Evolutionary conservation across 768 basidiomycete genomes (phyloP).

Genomic region (Gautieria morchelliformis): DNA sequence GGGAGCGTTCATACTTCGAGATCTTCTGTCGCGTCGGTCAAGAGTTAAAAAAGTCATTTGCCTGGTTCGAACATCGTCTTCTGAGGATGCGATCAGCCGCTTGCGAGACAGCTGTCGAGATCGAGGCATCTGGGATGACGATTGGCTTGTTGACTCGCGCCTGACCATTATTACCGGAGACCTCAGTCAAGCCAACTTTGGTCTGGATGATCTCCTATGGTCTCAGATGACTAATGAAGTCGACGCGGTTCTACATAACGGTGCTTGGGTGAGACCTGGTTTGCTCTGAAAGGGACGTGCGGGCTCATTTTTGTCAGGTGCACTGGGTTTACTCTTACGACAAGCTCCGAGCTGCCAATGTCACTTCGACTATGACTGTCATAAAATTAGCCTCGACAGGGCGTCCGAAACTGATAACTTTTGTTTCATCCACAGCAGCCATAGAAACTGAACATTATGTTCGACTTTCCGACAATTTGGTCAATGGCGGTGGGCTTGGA

Average conservation of each 20-base stretch:
- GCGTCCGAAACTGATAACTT: constrained; percentile 74
- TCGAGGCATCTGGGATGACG: constrained; percentile 81
- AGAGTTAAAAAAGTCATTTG: constrained; percentile 83
- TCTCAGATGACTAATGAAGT: constrained; percentile 53
- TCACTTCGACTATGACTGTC: constrained; percentile 80
- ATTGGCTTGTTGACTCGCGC: constrained; percentile 59
- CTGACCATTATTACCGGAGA: constrained; percentile 83
- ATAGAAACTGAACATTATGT: constrained; percentile 90
- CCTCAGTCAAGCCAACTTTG: constrained; percentile 65
- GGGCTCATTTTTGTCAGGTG: constrained; percentile 41
- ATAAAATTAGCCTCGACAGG: constrained; percentile 66
- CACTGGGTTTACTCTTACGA: constrained; percentile 99
- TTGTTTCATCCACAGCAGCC: constrained; percentile 93
- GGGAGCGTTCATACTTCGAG: constrained; percentile 82
- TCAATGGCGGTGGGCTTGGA: constrained; percentile 33
- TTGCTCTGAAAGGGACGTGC: neutral
- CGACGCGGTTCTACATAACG: constrained; percentile 88
- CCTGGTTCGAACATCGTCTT: constrained; percentile 68
- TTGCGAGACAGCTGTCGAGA: constrained; percentile 64
- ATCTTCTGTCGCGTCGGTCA: constrained; percentile 54
- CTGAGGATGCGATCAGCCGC: constrained; percentile 54
- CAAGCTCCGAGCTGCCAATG: constrained; percentile 84
- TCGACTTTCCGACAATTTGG: constrained; percentile 65
- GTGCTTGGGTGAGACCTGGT: constrained; percentile 77
- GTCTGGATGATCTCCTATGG: constrained; percentile 60